Evolutionary conservation across 2,329 filamentous ascomycete species (phyloP), one percentile per base, ranked within the genome.

Genomic region (Xylaria sp.): DNA sequence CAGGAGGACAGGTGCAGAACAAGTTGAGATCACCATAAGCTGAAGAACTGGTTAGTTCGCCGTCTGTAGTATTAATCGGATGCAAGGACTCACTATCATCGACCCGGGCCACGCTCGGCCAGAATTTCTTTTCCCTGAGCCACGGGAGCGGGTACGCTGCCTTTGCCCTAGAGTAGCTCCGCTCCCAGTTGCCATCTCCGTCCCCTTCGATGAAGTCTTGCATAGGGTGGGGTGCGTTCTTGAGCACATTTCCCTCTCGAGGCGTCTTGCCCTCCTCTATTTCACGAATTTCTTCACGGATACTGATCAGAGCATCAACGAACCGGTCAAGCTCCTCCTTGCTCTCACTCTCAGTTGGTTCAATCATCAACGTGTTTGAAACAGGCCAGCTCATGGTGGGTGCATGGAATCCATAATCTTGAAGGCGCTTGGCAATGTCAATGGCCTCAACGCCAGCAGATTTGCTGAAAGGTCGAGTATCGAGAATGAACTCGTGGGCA

Each of bases 361-460:
- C 94, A 69, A 98, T 96, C 94, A 98, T 98, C 46, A 98, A 87
- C 0, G 94, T 97, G 79, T 96, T 96, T 55, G 92, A 86, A 2
- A 98, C 93, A 1, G 94, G 94, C 92, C 92, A 97, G 75, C 89
- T 93, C 94, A 98, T 97, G 56, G 94, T 98, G 0, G 94, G 94
- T 1, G 94, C 92, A 78, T 98, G 94, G 86, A 98, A 98, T 43
- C 94, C 94, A 75, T 96, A 98, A 76, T 98, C 94, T 78, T 97
- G 94, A 19, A 98, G 87, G 66, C 94, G 92, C 84, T 98, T 98
- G 73, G 94, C 94, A 68, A 98, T 91, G 74, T 98, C 94, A 70
- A 97, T 95, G 31, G 91, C 94, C 79, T 97, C 94, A 70, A 98
- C 82, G 25, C 92, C 92, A 6, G 90, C 87, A 0, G 88, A 87